Base-by-base conservation (phyloP, 306 rosid species). In the Dryas octopetala region DNA sequence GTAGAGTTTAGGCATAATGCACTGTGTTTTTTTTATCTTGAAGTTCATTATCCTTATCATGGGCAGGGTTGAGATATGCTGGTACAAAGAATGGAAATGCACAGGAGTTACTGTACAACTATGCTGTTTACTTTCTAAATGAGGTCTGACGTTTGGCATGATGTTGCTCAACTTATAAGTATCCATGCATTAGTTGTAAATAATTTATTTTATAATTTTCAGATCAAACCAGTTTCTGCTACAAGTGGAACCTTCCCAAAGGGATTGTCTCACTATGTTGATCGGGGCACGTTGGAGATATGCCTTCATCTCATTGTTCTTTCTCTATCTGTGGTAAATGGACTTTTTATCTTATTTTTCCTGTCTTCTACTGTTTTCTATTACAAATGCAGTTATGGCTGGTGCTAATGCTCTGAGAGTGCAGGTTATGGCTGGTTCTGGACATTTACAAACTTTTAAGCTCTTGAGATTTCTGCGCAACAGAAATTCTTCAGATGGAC, bases 351-450 rank as follows among this genome's bases (percentile, higher is more conserved):
- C 62, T 55, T 62, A 52, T 51, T 71, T 44, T 49, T 57, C 26
- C 48, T 26, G 57, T 40, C 48, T 54, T 46, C 66, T 19, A 8
- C 26, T 15, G 9, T 62, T 45, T 55, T 12, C 26, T 40, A 10
- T 41, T 44, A 72, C 57, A 45, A 68, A 65, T 50, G 28, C 63
- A 73, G 46, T 38, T 49, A 76, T 59, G 51, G 66, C 32, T 47
- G 51, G 76, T 80, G 70, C 76, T 79, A 59, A 81, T 79, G 70
- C 73, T 87, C 55, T 74, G 76, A 71, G 26, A 62, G 72, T 48
- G 55, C 88, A 94, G 98, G 94, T 94, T 73, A 91, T 94, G 97
- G 98, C 98, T 79, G 98, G 98, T 74, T 91, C 98, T 78, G 98
- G 98, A 80, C 96, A 91, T 88, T 81, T 94, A 82, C 91, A 91